Evolutionary conservation across 2,329 filamentous ascomycete genomes (phyloP).

Genomic region (Xylaria sp.): DNA sequence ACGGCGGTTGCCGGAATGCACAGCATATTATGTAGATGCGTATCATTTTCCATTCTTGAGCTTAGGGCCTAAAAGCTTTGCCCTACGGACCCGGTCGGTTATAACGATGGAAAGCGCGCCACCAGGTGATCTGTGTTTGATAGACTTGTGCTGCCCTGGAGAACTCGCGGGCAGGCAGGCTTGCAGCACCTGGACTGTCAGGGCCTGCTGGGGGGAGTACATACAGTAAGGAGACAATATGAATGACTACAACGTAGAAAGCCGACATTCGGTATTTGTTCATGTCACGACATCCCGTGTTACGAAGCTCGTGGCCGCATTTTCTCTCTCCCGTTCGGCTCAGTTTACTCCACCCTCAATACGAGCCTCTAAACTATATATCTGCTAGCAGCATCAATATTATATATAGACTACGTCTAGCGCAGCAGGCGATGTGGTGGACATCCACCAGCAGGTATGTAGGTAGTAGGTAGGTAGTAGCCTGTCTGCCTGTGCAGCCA

Average conservation of each 20-base stretch:
- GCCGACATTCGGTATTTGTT: slow-evolving; percentile 5
- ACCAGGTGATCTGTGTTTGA: not conserved
- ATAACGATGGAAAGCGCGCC: slow-evolving; percentile 6
- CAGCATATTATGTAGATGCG: too few relatives aligned
- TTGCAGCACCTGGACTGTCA: slow-evolving; percentile 5
- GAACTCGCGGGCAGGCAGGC: slow-evolving; percentile 4
- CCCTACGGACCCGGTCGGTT: slow-evolving; percentile 7
- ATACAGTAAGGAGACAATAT: too few relatives aligned
- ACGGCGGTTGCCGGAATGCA: slow-evolving; percentile 12
- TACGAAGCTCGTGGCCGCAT: slow-evolving; percentile 14
- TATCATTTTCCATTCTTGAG: slow-evolving; percentile 21
- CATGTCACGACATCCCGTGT: slow-evolving; percentile 11
- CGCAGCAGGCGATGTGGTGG: slow-evolving; percentile 7
- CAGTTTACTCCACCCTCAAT: slow-evolving; percentile 12
- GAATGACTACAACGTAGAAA: too few relatives aligned
- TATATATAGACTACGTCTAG: slow-evolving; percentile 11
- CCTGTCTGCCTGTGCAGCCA: not conserved
- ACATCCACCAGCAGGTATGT: slow-evolving; percentile 8
- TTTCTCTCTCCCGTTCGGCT: slow-evolving; percentile 2
- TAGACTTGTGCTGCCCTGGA: too few relatives aligned
- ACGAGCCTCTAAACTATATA: slow-evolving; percentile 13
- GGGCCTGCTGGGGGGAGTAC: too few relatives aligned
- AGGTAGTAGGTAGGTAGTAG: too few relatives aligned
- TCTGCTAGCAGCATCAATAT: slow-evolving; percentile 10
- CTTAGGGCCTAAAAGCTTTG: slow-evolving; percentile 16